Base-by-base conservation (phyloP, 2,329 filamentous ascomycete genomes). In the Diaporthe sp. region DNA sequence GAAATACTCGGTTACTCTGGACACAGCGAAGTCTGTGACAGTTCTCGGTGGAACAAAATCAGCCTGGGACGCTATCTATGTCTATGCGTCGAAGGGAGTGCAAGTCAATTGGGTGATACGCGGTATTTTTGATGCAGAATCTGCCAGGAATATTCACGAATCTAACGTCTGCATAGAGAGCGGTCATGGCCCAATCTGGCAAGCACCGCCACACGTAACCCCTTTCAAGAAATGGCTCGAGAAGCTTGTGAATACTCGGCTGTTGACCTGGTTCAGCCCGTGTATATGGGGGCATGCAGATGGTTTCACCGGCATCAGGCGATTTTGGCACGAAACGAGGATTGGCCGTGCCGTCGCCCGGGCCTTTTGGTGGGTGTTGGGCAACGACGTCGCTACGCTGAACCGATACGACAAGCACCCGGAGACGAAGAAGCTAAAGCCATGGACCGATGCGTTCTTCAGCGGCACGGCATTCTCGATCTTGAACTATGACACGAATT, bases 261-360 rank as follows among this genome's bases (percentile, higher is more conserved):
- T 94, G 77, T 84, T 95, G 72, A 93, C 91, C 2, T 95, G 92
- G 91, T 91, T 96, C 82, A 92, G 90, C 71, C 94, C 94, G 0
- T 95, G 93, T 80, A 88, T 93, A 20, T 96, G 93, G 92, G 92
- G 92, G 6, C 85, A 87, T 2, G 89, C 87, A 2, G 92, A 92
- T 79, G 92, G 92, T 1, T 93, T 89, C 78, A 84, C 87, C 17
- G 84, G 84, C 15, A 85, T 90, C 2, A 87, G 91, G 4, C 80
- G 82, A 13, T 90, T 93, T 76, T 85, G 92, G 63, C 91, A 94
- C 77, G 85, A 86, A 31, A 93, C 90, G 0, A 82, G 85, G 47
- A 72, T 92, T 2, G 92, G 92, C 2, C 87, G 90, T 0, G 85
- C 84, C 70, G 81, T 93, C 28, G 88, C 90, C 5, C 85, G 88